Evolutionary conservation across 768 basidiomycete species (phyloP).

Genomic region (Gloeostereum incarnatum): DNA sequence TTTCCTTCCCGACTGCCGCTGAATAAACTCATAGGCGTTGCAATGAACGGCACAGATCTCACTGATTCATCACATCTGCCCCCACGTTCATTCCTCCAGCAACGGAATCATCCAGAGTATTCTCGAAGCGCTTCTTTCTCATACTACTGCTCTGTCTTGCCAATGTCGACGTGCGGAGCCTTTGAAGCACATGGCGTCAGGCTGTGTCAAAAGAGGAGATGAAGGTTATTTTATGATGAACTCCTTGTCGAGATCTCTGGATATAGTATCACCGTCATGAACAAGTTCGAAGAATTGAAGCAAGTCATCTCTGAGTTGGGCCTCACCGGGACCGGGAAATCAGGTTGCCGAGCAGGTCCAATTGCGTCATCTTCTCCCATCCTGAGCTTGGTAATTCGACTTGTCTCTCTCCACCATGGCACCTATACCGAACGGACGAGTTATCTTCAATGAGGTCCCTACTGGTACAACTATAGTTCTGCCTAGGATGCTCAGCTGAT

Average conservation of each 20-base stretch:
- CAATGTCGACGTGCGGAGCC: slow-evolving; percentile 86
- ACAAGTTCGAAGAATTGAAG: slow-evolving; percentile 97
- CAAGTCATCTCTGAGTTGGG: too few species aligned
- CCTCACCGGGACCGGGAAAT: too few species aligned
- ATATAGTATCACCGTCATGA: slow-evolving; percentile 95
- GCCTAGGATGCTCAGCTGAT: background rate
- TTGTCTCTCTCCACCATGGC: too few species aligned
- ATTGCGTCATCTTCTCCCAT: too few species aligned
- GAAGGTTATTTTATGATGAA: slow-evolving; percentile 37
- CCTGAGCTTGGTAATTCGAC: too few species aligned
- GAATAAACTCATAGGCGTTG: slow-evolving; percentile 90
- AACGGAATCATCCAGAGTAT: slow-evolving; percentile 85
- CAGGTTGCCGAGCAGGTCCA: too few species aligned
- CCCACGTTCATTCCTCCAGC: slow-evolving; percentile 92
- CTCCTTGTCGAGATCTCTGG: slow-evolving; percentile 96
- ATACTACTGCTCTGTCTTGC: slow-evolving; percentile 84
- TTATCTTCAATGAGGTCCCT: too few species aligned
- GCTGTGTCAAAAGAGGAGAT: background rate
- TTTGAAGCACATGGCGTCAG: slow-evolving; percentile 22
- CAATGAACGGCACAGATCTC: slow-evolving; percentile 52
- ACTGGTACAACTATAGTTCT: too few species aligned
- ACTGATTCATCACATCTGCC: slow-evolving; percentile 95
- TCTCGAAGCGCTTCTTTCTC: slow-evolving; percentile 98
- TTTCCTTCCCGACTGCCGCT: slow-evolving; percentile 96
- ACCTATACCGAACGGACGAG: too few species aligned